phyloP scores from a whole-genome alignment of 306 rosid genomes.

The Prunus campanulata region DNA sequence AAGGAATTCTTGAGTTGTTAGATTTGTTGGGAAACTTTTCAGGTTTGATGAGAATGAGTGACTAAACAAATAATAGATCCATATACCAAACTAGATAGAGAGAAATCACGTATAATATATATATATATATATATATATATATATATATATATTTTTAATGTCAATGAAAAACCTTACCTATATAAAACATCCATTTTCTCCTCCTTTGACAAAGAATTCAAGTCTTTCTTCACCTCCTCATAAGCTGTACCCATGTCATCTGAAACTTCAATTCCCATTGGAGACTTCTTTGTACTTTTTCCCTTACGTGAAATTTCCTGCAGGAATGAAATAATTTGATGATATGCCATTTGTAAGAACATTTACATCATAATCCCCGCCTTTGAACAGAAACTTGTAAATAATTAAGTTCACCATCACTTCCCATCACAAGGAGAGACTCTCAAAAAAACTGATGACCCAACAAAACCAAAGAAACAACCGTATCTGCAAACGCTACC shows the following conservation, averaged over 20 bases:
- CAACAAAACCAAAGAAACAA: conserved; percentile 13
- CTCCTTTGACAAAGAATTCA: conserved; percentile 72
- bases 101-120: not conserved
- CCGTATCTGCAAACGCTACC: conserved; percentile 37
- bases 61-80: no score
- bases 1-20: not conserved
- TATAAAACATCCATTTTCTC: conserved; percentile 62
- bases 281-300: conserved; percentile 25
- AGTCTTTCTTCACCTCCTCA: conserved; percentile 58
- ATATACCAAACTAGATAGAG: not conserved
- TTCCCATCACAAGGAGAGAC: conserved; percentile 3
- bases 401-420: not conserved
- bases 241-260: conserved; percentile 37
- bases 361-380: conserved; percentile 2
- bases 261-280: conserved; percentile 14
- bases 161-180: conserved; percentile 37
- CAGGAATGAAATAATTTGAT: not conserved
- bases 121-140: not conserved
- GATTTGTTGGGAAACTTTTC: not conserved
- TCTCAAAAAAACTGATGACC: not conserved
- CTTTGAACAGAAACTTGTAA: not conserved
- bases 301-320: conserved; percentile 65
- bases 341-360: conserved; percentile 5
- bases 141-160: not conserved
- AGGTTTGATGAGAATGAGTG: not conserved